Conservation (phyloP, 306 rosid genomes). For the Betula pendula region DNA sequence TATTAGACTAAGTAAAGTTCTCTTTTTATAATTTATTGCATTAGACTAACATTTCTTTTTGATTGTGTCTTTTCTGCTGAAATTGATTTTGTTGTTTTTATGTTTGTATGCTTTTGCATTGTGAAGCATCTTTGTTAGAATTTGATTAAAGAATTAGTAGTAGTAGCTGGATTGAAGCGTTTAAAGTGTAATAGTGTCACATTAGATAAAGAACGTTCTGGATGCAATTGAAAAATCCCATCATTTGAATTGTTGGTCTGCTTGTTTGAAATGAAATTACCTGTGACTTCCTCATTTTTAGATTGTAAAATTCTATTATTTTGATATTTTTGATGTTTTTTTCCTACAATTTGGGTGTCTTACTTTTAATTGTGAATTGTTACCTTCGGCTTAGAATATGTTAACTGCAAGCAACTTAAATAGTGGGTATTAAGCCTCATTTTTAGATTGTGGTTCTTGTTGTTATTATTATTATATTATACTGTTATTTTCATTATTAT, state of each 20-base stretch:
- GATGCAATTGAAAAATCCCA: neutral
- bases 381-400: neutral
- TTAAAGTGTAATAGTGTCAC: neutral
- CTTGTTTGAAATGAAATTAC: neutral
- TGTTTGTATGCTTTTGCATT: neutral
- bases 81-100: neutral
- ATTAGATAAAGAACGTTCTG: neutral
- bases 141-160: slow-evolving; percentile 2
- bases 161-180: neutral
- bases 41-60: neutral
- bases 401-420: neutral
- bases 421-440: neutral
- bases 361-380: neutral
- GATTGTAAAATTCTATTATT: neutral
- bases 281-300: neutral
- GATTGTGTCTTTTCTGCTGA: neutral
- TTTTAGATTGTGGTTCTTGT: too few species aligned
- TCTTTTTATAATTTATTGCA: neutral
- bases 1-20: neutral
- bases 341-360: neutral
- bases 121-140: neutral
- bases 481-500: too few species aligned
- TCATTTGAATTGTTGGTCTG: neutral
- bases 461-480: too few species aligned
- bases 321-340: neutral